phyloP scores from a whole-genome alignment of 2,329 filamentous ascomycete species.

The Hymenoscyphus scutula region DNA sequence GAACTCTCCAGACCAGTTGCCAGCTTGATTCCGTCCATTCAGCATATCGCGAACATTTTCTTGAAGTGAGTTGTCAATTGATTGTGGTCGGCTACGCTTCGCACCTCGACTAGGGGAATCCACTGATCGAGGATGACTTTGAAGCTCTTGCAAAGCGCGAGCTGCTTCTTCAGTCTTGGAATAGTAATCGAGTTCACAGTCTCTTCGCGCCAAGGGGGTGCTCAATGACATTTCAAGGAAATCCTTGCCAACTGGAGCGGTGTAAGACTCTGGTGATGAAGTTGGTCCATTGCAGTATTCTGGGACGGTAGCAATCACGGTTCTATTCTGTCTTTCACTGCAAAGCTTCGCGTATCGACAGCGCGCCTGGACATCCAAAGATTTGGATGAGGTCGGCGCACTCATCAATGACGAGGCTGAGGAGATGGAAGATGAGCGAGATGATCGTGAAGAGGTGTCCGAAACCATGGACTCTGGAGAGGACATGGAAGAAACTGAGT shows the following conservation, averaged over 20 bases:
- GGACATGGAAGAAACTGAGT: constrained; percentile 60
- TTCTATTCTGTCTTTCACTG: constrained; percentile 54
- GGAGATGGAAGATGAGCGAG: constrained; percentile 63
- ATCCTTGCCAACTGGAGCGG: constrained; percentile 51
- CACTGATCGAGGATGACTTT: constrained; percentile 49
- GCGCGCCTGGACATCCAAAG: constrained; percentile 59
- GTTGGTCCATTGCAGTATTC: constrained; percentile 53
- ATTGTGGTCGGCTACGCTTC: constrained; percentile 60
- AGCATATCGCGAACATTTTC: constrained; percentile 67
- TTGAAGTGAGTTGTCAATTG: constrained; percentile 59
- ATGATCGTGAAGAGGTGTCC: constrained; percentile 51
- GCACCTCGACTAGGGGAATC: constrained; percentile 42
- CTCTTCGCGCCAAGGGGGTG: constrained; percentile 46
- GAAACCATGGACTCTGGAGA: constrained; percentile 68
- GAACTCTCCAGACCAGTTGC: constrained; percentile 30
- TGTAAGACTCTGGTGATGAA: constrained; percentile 58
- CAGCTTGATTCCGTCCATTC: constrained; percentile 35
- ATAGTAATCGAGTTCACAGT: constrained; percentile 45
- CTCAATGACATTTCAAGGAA: constrained; percentile 50
- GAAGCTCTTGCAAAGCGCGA: constrained; percentile 58
- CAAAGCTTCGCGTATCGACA: constrained; percentile 59
- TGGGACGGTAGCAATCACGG: constrained; percentile 55
- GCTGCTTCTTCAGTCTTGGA: constrained; percentile 51
- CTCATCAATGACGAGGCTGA: constrained; percentile 59
- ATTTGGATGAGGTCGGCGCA: constrained; percentile 54